phyloP scores from a whole-genome alignment of 352 stramenopile genomes.

The Phytophthora capsici region DNA sequence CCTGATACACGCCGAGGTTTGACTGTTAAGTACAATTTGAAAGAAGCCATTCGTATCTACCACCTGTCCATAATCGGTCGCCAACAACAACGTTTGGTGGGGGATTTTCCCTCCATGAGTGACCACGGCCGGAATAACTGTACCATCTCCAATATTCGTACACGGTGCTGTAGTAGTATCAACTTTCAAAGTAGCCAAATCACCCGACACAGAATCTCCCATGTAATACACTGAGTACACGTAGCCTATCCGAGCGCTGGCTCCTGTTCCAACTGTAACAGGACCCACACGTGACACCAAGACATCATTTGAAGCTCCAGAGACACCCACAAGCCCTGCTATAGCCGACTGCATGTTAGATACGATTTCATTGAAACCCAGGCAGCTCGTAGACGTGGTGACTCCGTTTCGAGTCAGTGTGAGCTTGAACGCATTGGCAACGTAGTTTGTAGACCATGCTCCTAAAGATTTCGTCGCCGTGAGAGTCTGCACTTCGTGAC shows the following conservation, averaged over 20 bases:
- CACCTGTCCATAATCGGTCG: conserved; percentile 83
- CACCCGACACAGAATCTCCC: conserved; percentile 78
- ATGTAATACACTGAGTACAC: conserved; percentile 95
- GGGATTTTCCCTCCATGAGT: conserved; percentile 82
- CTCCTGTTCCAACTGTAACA: conserved; percentile 36
- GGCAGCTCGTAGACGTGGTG: conserved; percentile 43
- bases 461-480: conserved; percentile 42
- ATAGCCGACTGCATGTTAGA: conserved; percentile 18
- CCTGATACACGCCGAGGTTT: conserved; percentile 49
- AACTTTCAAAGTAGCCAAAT: conserved; percentile 66
- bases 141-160: conserved; percentile 31
- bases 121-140: conserved; percentile 46
- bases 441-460: conserved; percentile 30
- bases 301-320: conserved; percentile 49
- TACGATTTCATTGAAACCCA: conserved; percentile 45
- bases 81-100: conserved; percentile 81
- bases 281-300: conserved; percentile 62
- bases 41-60: conserved; percentile 66
- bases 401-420: conserved; percentile 45
- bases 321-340: neutral
- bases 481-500: conserved; percentile 91
- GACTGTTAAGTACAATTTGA: conserved; percentile 37
- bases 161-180: conserved; percentile 25
- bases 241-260: conserved; percentile 57
- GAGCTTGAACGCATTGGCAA: conserved; percentile 43